These are phyloP conservation scores for Lachancea sp. DNA, from an alignment of 805 yeast species.

Conservation along the genomic window DNA sequence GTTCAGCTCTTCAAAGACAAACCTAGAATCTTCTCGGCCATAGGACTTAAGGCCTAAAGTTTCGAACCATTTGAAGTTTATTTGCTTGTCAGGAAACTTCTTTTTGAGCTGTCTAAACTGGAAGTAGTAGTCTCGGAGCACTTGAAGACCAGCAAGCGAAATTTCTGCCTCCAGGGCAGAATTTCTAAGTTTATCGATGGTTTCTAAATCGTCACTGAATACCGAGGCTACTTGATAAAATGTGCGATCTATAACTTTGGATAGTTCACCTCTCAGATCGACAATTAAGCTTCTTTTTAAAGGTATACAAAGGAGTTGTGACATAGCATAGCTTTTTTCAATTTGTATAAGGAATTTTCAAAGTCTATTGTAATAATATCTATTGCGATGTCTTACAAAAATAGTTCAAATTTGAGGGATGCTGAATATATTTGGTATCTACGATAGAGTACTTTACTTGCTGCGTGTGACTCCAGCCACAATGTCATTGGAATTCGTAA, in stretches of 20 bases:
- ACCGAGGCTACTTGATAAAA: conserved; percentile 39
- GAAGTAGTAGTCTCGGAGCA: conserved; percentile 42
- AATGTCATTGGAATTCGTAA: too few species aligned
- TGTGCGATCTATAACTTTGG: conserved; percentile 43
- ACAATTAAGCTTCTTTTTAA: conserved; percentile 41
- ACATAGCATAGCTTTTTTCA: conserved; percentile 11
- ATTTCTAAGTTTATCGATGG: conserved; percentile 41
- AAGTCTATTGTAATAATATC: too few species aligned
- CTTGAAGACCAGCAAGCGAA: conserved; percentile 33
- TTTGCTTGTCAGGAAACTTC: conserved; percentile 60
- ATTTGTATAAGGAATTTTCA: too few species aligned
- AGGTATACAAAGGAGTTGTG: conserved; percentile 47
- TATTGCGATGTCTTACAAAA: background rate
- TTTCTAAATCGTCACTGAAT: conserved; percentile 39
- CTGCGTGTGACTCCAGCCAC: too few species aligned
- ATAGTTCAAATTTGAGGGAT: background rate
- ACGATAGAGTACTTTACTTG: too few species aligned
- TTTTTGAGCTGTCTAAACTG: conserved; percentile 39
- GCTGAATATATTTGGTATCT: too few species aligned
- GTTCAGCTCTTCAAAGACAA: conserved; percentile 56
- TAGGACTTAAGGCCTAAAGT: conserved; percentile 52
- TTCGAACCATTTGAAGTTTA: conserved; percentile 67
- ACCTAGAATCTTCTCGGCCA: conserved; percentile 43
- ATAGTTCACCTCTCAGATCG: conserved; percentile 36
- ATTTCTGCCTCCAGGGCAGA: conserved; percentile 34